These are phyloP conservation scores for Fusarium albosuccineum DNA, from an alignment of 2,329 filamentous ascomycete genomes.

Conservation along the genomic window DNA sequence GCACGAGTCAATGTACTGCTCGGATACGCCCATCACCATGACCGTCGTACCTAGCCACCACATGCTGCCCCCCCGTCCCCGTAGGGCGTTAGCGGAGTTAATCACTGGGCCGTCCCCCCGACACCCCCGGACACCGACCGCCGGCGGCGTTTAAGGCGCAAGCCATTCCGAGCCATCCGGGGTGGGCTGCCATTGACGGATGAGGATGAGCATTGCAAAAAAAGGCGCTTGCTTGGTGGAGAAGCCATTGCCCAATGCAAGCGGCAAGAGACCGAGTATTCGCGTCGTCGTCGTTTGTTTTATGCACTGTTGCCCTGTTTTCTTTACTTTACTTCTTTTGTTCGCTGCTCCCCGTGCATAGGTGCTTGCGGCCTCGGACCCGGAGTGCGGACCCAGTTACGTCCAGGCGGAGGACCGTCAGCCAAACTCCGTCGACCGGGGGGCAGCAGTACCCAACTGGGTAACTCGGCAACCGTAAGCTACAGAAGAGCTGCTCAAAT, in stretches of 20 bases:
- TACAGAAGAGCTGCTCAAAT: too few species aligned
- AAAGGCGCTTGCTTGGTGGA: not conserved
- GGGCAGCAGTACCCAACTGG: too few species aligned
- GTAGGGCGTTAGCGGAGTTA: constrained; percentile 30
- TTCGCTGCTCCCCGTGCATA: too few species aligned
- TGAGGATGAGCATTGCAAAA: not conserved
- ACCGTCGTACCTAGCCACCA: not conserved
- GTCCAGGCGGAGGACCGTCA: too few species aligned
- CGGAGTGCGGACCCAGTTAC: too few species aligned
- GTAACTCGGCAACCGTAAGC: too few species aligned
- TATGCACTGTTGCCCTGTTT: not conserved
- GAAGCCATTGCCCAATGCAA: constrained; percentile 1
- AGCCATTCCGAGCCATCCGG: constrained; percentile 13
- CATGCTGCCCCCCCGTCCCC: not conserved
- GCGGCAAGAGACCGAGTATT: not conserved
- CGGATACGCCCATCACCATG: not conserved
- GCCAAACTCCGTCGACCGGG: too few species aligned
- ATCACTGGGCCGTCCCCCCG: constrained; percentile 8
- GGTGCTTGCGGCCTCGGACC: too few species aligned
- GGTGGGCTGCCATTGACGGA: not conserved
- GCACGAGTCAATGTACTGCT: too few species aligned
- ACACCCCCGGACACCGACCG: not conserved
- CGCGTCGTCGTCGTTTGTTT: too few species aligned
- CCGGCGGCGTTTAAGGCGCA: not conserved
- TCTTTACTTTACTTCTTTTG: not conserved